These are phyloP conservation scores for Mycena galericulata DNA, from an alignment of 768 basidiomycete genomes.

Conservation along the genomic window DNA sequence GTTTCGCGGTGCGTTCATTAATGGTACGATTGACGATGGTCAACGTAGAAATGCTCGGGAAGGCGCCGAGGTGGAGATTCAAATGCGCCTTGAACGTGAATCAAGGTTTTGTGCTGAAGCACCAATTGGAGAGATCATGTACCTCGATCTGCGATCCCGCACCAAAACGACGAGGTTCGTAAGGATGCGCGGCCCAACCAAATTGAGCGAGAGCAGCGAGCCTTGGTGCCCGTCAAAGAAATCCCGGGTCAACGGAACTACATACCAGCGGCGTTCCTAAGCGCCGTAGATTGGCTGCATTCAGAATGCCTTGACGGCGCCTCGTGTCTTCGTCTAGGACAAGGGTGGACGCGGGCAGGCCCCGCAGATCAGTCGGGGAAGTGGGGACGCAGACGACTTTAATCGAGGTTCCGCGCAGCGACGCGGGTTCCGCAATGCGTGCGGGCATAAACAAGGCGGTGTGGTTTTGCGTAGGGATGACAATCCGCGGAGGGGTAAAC, in stretches of 20 bases:
- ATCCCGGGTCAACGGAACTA: conserved; percentile 8
- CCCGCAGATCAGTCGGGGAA: conserved; percentile 53
- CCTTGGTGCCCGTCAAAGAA: conserved; percentile 52
- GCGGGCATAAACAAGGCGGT: conserved; percentile 89
- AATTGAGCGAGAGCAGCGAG: conserved; percentile 72
- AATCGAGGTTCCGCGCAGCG: conserved; percentile 65
- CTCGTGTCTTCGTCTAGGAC: conserved; percentile 81
- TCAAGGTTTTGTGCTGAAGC: background rate
- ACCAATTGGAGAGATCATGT: no score
- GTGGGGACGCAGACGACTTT: conserved; percentile 87
- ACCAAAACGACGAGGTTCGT: conserved; percentile 69
- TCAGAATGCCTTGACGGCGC: conserved; percentile 76
- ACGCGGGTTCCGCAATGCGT: conserved; percentile 51
- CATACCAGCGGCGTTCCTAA: conserved; percentile 85
- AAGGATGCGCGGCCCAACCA: conserved; percentile 60
- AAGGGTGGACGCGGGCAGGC: conserved; percentile 82
- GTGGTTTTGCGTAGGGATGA: conserved; percentile 64
- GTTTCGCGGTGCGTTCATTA: conserved; percentile 58
- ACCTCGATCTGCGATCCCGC: conserved; percentile 72
- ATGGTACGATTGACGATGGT: conserved; percentile 73
- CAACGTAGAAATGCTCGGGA: conserved; percentile 63
- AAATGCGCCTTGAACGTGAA: conserved; percentile 74
- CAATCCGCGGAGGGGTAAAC: conserved; percentile 70
- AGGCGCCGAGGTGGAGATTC: conserved; percentile 68
- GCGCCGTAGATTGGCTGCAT: conserved; percentile 79